Base-by-base conservation (phyloP, 1,284 basidiomycete genomes). In the Cryptococcus wingfieldii region DNA sequence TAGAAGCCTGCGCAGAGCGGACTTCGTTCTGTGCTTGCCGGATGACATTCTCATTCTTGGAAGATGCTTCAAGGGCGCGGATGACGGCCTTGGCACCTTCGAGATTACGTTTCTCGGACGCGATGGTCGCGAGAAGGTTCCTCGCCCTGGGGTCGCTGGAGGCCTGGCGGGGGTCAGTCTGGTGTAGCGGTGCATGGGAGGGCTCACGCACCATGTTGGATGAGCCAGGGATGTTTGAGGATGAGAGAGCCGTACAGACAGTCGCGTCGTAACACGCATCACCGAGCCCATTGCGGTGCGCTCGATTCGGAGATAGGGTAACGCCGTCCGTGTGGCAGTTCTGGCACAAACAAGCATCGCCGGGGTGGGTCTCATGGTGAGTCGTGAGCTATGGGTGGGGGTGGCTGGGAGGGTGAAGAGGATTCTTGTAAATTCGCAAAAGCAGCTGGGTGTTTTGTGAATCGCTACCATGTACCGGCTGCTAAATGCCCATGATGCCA, bases 21-120 rank as follows among this genome's bases (percentile, higher is more conserved):
- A 77, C 72, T 54, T 77, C 76, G 54, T 77, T 77, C 49, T 76
- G 74, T 39, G 76, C 76, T 57, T 75, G 73, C 54, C 75, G 73
- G 44, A 77, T 77, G 53, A 76, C 76, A 4, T 70, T 69, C 61
- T 77, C 75, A 50, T 77, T 77, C 37, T 68, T 64, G 4, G 71
- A 74, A 4, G 75, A 76, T 0, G 72, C 73, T 61, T 77, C 74
- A 18, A 75, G 66, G 1, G 76, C 75, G 25, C 76, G 66, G 59
- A 76, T 74, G 47, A 76, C 72, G 4, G 76, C 76, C 53, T 75
- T 74, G 50, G 76, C 76, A 34, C 76, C 76, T 60, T 76, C 73
- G 38, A 77, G 64, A 58, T 77, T 77, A 19, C 74, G 68, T 25
- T 68, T 62, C 61, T 77, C 76, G 12, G 70, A 71, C 47, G 67